Percentiles rank a stretch among this genome's conserved stretches.
Conservation (phyloP, 148 eudicot genomes). For the Camellia sinensis region DNA sequence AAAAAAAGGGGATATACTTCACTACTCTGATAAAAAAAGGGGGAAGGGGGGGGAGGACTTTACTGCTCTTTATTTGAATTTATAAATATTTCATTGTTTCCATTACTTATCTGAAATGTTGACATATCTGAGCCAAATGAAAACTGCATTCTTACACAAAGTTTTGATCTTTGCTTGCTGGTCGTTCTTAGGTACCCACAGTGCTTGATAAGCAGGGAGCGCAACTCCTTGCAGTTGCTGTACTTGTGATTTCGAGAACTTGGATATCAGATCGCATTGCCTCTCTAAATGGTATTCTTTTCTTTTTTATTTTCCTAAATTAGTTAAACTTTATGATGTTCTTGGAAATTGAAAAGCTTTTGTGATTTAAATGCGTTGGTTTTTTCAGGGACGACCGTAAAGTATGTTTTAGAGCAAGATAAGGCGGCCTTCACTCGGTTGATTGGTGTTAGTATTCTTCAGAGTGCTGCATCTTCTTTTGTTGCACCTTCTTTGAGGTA, state of each 20-base stretch:
- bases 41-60: not conserved
- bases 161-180: conserved; percentile 12
- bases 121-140: not conserved
- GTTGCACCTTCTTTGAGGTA: conserved; percentile 96
- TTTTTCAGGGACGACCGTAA: conserved; percentile 85
- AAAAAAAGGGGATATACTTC: too few species aligned
- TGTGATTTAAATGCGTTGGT: conserved; percentile 8
- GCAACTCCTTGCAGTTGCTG: conserved; percentile 86
- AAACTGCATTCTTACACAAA: not conserved
- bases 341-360: conserved; percentile 5
- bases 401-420: conserved; percentile 90
- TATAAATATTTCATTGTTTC: not conserved
- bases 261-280: conserved; percentile 97
- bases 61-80: conserved; percentile 2
- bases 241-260: conserved; percentile 88
- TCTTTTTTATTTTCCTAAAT: not conserved
- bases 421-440: conserved; percentile 78
- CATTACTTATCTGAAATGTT: conserved; percentile 1
- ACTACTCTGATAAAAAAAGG: too few species aligned
- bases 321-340: not conserved
- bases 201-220: conserved; percentile 94
- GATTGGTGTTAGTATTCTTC: conserved; percentile 84
- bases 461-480: conserved; percentile 96
- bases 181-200: conserved; percentile 71
- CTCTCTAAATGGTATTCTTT: conserved; percentile 77